Evolutionary conservation across 202 grass and related monocot genomes (phyloP).

Genomic region (Bolboschoenoplectus hybrid): DNA sequence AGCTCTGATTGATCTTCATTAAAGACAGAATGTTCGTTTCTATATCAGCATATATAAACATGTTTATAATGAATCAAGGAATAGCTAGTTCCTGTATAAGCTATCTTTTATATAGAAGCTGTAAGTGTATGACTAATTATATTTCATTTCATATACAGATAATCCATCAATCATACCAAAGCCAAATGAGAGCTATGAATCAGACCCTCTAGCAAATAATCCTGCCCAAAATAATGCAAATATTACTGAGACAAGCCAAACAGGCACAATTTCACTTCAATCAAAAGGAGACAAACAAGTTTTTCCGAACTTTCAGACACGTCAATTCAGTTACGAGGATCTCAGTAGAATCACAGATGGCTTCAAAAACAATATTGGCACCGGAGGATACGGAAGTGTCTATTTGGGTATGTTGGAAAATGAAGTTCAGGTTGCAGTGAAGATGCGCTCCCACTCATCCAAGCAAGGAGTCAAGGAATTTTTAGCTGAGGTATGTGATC

Average conservation of each 20-base stretch:
- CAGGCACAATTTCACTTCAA: neutral
- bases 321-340: conserved; percentile 46
- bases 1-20: no score
- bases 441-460: conserved; percentile 16
- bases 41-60: no score
- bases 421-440: neutral
- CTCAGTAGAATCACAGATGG: conserved; percentile 45
- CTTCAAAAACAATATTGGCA: conserved; percentile 34
- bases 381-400: neutral
- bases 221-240: neutral
- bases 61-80: neutral
- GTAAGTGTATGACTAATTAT: neutral
- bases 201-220: neutral
- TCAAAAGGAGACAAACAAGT: neutral
- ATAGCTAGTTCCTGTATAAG: neutral
- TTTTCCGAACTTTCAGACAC: conserved; percentile 12
- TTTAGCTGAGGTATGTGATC: conserved; percentile 44
- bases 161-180: neutral
- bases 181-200: neutral
- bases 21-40: no score
- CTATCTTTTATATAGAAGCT: neutral
- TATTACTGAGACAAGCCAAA: neutral
- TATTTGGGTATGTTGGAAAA: neutral
- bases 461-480: conserved; percentile 39
- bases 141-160: neutral